Evolutionary conservation across 2,329 filamentous ascomycete genomes (phyloP).

Genomic region (Fusarium nelsonii): DNA sequence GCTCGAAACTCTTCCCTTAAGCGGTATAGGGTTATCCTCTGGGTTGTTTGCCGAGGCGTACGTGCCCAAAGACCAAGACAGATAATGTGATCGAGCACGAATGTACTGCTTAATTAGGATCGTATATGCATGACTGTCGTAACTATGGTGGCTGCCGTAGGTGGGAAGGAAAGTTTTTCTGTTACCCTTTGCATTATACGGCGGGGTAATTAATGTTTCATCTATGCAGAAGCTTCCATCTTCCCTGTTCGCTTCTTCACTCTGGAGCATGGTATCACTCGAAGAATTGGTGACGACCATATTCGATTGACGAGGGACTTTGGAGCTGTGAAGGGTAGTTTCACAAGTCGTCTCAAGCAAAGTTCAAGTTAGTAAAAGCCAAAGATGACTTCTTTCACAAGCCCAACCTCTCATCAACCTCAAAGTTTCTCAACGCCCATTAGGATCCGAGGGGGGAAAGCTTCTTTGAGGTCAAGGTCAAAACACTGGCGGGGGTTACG

Average conservation of each 20-base stretch:
- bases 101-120: background rate
- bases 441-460: background rate
- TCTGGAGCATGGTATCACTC: background rate
- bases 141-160: background rate
- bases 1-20: conserved; percentile 25
- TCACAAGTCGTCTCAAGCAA: background rate
- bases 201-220: conserved; percentile 28
- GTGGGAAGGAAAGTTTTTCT: conserved; percentile 17
- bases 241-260: background rate
- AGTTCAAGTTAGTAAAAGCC: background rate
- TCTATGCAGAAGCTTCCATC: background rate
- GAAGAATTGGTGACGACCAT: background rate
- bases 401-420: background rate
- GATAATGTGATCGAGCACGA: background rate
- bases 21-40: background rate
- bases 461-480: conserved; percentile 7
- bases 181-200: conserved; percentile 4
- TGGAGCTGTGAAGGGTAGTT: background rate
- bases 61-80: background rate
- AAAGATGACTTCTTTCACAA: background rate
- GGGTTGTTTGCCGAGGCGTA: conserved; percentile 30
- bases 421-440: background rate
- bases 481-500: conserved; percentile 23
- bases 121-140: conserved; percentile 16
- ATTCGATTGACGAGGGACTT: background rate